A percentile compares a stretch with the other conserved stretches of the same genome.
Evolutionary conservation across 2,329 filamentous ascomycete species (phyloP).

Genomic region (Fusarium torreyae): DNA sequence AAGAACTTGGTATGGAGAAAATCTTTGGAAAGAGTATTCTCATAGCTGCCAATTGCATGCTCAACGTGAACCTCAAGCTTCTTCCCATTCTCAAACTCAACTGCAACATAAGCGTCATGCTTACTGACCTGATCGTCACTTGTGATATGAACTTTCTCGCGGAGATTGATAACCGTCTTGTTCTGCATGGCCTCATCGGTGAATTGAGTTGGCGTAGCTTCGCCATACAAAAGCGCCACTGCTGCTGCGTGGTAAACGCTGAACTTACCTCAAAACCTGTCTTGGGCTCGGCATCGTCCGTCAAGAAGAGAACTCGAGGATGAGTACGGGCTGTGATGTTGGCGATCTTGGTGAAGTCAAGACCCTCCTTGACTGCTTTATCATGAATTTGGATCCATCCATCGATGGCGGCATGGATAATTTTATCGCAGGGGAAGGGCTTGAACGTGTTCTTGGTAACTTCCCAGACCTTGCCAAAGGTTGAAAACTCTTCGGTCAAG

Average conservation of each 20-base stretch:
- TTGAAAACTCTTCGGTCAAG: conserved; percentile 3
- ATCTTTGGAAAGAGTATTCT: conserved; percentile 1
- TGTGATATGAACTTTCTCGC: conserved; percentile 2
- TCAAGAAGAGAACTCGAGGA: conserved; percentile 2
- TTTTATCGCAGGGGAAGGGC: conserved; percentile 6
- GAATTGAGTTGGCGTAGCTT: background rate
- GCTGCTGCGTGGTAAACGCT: conserved; percentile 15
- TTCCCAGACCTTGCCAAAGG: conserved; percentile 5
- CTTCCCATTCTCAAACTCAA: conserved; percentile 3
- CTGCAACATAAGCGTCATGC: conserved; percentile 5
- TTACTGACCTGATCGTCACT: conserved; percentile 7
- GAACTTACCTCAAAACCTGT: conserved; percentile 7
- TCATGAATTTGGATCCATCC: conserved; percentile 13
- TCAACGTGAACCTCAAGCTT: conserved; percentile 5
- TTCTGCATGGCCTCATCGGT: conserved; percentile 4
- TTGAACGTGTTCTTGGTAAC: conserved; percentile 3
- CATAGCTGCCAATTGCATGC: conserved; percentile 6
- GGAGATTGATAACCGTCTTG: background rate
- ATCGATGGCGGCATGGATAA: conserved; percentile 13
- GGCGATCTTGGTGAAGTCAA: background rate
- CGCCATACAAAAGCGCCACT: background rate
- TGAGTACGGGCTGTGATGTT: conserved; percentile 2
- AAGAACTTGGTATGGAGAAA: conserved; percentile 9
- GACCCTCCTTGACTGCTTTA: background rate
- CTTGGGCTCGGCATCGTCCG: background rate